Evolutionary conservation across 306 rosid genomes (phyloP), one percentile per base, ranked within the genome.

Genomic region (Lupinus albus): DNA sequence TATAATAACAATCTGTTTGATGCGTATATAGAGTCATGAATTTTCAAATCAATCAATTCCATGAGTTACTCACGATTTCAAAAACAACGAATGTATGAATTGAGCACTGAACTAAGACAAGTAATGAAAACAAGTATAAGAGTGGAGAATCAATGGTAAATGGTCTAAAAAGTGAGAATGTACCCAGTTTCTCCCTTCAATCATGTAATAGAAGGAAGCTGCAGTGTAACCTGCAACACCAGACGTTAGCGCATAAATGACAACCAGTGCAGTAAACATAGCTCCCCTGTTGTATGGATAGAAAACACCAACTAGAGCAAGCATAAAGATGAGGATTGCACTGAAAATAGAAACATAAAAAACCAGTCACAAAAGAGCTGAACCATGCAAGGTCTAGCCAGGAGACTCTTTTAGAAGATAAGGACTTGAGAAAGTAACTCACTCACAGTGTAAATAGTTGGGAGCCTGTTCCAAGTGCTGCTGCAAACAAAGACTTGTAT

Each of bases 251-350:
- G 84, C 79, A 9, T 83, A 77, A 55, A 83, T 67, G 68, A 71
- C 13, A n/a, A 83, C 62, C 52, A 83, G 74, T 48, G 87, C 87
- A 58, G 87, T 80, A 64, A 83, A 61, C 56, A 83, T 46, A 65
- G 87, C 78, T 58, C 87, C 84, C 8, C 84, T 76, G 53, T 83
- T 83, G 78, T 80, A 80, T 61, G 84, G 84, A 77, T 80, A 83
- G 65, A 83, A 80, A 32, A 74, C 80, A 15, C 87, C 84, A 36
- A 77, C 80, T 70, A 83, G 81, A 32, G 84, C 84, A 55, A 80
- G 87, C 79, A 83, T 61, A 61, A 80, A 77, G 57, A 77, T 67
- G 81, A 77, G 77, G 59, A 74, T 69, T 71, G 82, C 63, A 42
- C 87, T 83, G 84, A 61, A 83, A 80, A 35, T 46, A 60, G 12